A percentile compares a stretch with the other conserved stretches of the same genome.
These are phyloP conservation scores for Tilletia caries DNA, from an alignment of 1,284 basidiomycete genomes.

Conservation along the genomic window DNA sequence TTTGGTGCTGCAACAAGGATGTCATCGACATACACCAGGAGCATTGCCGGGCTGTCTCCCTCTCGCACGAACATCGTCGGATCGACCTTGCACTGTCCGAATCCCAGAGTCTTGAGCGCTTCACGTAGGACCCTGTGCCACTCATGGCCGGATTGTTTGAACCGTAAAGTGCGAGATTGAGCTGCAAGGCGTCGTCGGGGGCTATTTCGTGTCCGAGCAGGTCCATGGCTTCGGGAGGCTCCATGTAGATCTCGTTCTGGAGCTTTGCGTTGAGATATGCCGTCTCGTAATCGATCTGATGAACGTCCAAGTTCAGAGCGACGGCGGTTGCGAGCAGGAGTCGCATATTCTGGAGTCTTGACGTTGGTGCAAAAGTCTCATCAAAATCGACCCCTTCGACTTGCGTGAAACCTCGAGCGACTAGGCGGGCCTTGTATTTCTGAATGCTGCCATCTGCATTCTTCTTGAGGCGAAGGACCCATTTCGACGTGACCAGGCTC, in stretches of 20 bases:
- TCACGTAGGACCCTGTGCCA: neutral
- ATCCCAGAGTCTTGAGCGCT: neutral
- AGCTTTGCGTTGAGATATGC: conserved; percentile 11
- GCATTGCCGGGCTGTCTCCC: neutral
- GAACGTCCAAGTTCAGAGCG: neutral
- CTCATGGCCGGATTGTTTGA: neutral
- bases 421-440: conserved; percentile 17
- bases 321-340: neutral
- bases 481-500: conserved; percentile 17
- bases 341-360: neutral
- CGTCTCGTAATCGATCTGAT: conserved; percentile 9
- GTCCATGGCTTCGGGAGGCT: neutral
- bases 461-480: conserved; percentile 15
- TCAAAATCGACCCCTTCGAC: conserved; percentile 18
- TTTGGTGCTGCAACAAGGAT: neutral
- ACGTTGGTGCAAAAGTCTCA: conserved; percentile 17
- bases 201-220: neutral
- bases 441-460: conserved; percentile 12
- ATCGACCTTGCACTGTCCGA: neutral
- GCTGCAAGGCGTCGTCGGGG: neutral
- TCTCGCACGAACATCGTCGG: neutral
- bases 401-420: conserved; percentile 18
- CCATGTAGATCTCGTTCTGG: conserved; percentile 4
- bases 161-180: neutral
- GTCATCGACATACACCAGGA: neutral